Conservation (phyloP, 2,329 filamentous ascomycete genomes). For the Akanthomyces uredinophilus region DNA sequence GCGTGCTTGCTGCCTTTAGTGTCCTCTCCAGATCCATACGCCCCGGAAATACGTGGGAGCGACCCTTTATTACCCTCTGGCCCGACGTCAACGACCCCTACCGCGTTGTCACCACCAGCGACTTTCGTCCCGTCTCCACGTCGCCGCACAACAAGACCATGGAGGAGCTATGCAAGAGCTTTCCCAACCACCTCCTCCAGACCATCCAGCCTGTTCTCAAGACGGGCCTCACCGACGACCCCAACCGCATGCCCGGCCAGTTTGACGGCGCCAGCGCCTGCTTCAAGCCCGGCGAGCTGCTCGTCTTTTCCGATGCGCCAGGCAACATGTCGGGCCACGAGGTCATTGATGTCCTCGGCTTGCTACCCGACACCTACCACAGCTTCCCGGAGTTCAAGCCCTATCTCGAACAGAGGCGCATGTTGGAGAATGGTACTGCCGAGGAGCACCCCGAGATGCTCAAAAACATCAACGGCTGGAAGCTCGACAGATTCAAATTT, state of each 20-base stretch:
- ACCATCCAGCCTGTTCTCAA: slow-evolving; percentile 37
- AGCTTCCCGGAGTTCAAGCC: slow-evolving; percentile 29
- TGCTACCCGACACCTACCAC: slow-evolving; percentile 38
- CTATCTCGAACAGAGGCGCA: slow-evolving; percentile 37
- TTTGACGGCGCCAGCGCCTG: slow-evolving; percentile 11
- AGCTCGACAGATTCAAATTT: slow-evolving; percentile 53
- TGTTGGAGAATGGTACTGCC: slow-evolving; percentile 30
- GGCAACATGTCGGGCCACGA: slow-evolving; percentile 38
- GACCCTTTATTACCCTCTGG: slow-evolving; percentile 1
- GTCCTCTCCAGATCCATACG: background rate
- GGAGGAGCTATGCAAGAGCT: slow-evolving; percentile 24
- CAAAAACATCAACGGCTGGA: slow-evolving; percentile 40
- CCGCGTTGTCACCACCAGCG: slow-evolving; percentile 23
- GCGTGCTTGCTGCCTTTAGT: background rate
- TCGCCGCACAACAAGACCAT: slow-evolving; percentile 16
- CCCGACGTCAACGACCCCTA: slow-evolving; percentile 16
- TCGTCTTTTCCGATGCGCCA: slow-evolving; percentile 48
- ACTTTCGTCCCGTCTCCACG: slow-evolving; percentile 23
- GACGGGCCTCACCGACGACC: slow-evolving; percentile 40
- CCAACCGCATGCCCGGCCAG: slow-evolving; percentile 30
- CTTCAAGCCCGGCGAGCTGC: slow-evolving; percentile 27
- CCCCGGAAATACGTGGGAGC: background rate
- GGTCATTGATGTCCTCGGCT: slow-evolving; percentile 41
- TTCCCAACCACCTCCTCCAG: slow-evolving; percentile 23
- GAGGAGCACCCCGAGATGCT: slow-evolving; percentile 26